phyloP scores from a whole-genome alignment of 352 stramenopile species.

The Phytophthora quininea region DNA sequence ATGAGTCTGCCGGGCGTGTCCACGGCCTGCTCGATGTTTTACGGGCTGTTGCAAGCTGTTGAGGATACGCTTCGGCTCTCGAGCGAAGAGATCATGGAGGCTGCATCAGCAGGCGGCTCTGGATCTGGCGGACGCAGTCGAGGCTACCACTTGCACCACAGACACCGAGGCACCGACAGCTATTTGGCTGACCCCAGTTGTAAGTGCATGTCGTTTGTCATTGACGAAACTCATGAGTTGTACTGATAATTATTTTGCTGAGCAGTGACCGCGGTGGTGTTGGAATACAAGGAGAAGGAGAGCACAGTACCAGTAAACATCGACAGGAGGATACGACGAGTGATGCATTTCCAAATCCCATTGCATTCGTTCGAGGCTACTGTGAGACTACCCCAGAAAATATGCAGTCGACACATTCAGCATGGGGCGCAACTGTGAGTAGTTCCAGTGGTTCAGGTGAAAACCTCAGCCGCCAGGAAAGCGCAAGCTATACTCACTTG shows the following conservation, averaged over 20 bases:
- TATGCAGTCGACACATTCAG: slow-evolving; percentile 5
- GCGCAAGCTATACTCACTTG: slow-evolving; percentile 42
- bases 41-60: slow-evolving; percentile 70
- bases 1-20: slow-evolving; percentile 79
- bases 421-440: slow-evolving; percentile 23
- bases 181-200: slow-evolving; percentile 72
- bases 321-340: slow-evolving; percentile 85
- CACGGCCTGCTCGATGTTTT: slow-evolving; percentile 69
- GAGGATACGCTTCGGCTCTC: slow-evolving; percentile 68
- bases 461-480: slow-evolving; percentile 34
- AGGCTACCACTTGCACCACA: slow-evolving; percentile 42
- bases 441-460: slow-evolving; percentile 19
- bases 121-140: slow-evolving; percentile 26
- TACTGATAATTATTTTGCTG: slow-evolving; percentile 13
- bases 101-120: slow-evolving; percentile 28
- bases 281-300: slow-evolving; percentile 89
- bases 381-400: slow-evolving; percentile 67
- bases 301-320: slow-evolving; percentile 82
- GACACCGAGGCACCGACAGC: slow-evolving; percentile 40
- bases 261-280: slow-evolving; percentile 81
- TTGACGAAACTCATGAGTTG: too few relatives aligned
- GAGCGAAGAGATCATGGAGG: slow-evolving; percentile 44
- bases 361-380: slow-evolving; percentile 86
- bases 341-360: slow-evolving; percentile 90
- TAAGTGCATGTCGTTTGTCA: slow-evolving; percentile 35